phyloP scores from a whole-genome alignment of 768 basidiomycete species.

The Serpula lacrymans region DNA sequence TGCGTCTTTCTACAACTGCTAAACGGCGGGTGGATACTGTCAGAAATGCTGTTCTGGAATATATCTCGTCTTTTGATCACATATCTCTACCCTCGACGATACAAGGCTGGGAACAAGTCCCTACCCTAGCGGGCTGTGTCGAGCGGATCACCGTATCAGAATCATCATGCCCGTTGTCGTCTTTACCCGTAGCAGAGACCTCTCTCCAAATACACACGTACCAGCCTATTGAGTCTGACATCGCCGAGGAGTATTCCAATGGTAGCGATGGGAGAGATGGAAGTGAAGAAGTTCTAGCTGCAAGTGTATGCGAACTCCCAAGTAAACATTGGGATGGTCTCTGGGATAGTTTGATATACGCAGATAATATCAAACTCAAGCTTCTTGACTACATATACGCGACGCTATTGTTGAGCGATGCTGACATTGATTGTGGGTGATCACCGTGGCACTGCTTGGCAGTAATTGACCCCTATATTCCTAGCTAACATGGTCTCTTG shows the following conservation, averaged over 20 bases:
- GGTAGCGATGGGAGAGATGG: constrained; percentile 40
- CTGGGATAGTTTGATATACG: constrained; percentile 91
- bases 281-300: constrained; percentile 80
- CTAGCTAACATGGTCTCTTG: constrained; percentile 90
- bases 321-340: constrained; percentile 82
- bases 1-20: constrained; percentile 64
- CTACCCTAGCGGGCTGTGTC: constrained; percentile 68
- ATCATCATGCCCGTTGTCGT: constrained; percentile 54
- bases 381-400: constrained; percentile 94
- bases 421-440: constrained; percentile 73
- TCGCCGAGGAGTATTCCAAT: constrained; percentile 71
- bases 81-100: constrained; percentile 69
- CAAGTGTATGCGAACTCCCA: constrained; percentile 86
- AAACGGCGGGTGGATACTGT: constrained; percentile 77
- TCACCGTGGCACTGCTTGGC: not conserved
- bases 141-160: constrained; percentile 76
- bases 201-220: constrained; percentile 85
- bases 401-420: constrained; percentile 89
- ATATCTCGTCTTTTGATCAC: constrained; percentile 56
- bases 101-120: constrained; percentile 75
- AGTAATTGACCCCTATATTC: constrained; percentile 6
- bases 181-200: constrained; percentile 55
- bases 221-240: constrained; percentile 66
- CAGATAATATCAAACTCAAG: constrained; percentile 77
- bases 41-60: constrained; percentile 57